Evolutionary conservation across 345 rosid genomes (phyloP).

Genomic region (Passiflora organensis): DNA sequence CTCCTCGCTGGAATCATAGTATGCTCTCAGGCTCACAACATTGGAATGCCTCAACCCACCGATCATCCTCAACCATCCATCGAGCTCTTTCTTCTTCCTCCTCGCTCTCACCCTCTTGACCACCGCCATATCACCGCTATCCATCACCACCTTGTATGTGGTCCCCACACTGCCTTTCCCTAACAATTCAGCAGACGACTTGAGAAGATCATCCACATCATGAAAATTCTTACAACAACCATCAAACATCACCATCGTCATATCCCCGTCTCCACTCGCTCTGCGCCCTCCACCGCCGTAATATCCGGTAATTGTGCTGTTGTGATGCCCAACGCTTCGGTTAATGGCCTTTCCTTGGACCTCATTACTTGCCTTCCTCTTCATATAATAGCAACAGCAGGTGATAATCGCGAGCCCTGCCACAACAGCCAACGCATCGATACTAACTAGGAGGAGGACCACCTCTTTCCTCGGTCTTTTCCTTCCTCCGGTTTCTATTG

Average conservation of each 20-base stretch:
- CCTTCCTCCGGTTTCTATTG: background rate
- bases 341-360: background rate
- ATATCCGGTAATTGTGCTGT: conserved; percentile 5
- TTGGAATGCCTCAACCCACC: conserved; percentile 37
- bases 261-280: conserved; percentile 5
- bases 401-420: conserved; percentile 14
- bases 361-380: conserved; percentile 2
- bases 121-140: conserved; percentile 26
- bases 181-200: conserved; percentile 42
- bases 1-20: conserved; percentile 27
- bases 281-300: background rate
- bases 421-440: conserved; percentile 20
- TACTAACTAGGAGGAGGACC: conserved; percentile 17
- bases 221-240: conserved; percentile 31
- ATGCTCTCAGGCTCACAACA: conserved; percentile 39
- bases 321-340: conserved; percentile 3
- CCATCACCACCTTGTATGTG: conserved; percentile 38
- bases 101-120: conserved; percentile 41
- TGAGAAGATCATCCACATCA: conserved; percentile 33
- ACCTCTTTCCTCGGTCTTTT: conserved; percentile 3
- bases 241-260: conserved; percentile 32
- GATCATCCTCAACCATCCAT: conserved; percentile 23
- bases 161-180: conserved; percentile 41
- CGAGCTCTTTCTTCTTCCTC: conserved; percentile 28
- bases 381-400: conserved; percentile 27